Evolutionary conservation across 2,329 filamentous ascomycete genomes (phyloP), one percentile per base, ranked within the genome.

Genomic region (Mycosphaerella arachidis): DNA sequence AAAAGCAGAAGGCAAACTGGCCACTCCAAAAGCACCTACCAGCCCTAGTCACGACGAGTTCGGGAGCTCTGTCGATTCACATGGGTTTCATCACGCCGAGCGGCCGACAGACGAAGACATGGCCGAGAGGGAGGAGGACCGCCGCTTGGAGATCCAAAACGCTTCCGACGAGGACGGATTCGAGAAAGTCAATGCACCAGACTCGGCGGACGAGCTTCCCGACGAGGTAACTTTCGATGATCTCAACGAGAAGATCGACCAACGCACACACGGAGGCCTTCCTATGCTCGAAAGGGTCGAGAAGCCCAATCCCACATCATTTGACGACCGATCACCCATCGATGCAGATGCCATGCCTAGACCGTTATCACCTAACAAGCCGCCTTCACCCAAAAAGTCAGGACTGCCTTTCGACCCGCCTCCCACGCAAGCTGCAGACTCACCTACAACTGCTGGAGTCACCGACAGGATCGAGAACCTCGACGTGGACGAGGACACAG

Each of bases 111-210:
- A 70, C 29, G 72, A 74, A 30, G 70, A 74, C 27, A 69, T 74
- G 54, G 74, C 75, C 56, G 78, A 79, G 60, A 84, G 84, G 3
- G 90, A 92, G 64, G 85, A 86, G 58, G 82, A 85, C 54, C 89
- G 89, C 56, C 83, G 81, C 51, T 79, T 92, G 1, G 90, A 93
- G 66, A 85, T 93, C 13, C 89, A 88, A 55, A 95, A 94, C 69
- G 86, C 85, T 16, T 88, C 89, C 12, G 91, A 96, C 66, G 90
- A 94, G 64, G 94, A 97, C 71, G 91, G 90, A 0, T 97, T 97
- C 70, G 94, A 99, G 73, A 92, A 96, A 74, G 92, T 97, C 9
- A 80, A 80, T 50, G 79, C 81, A 27, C 83, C 84, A 50, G 87
- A 86, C 31, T 88, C 91, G 60, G 57, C 61, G 31, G 83, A 91